Evolutionary conservation across 2,329 filamentous ascomycete species (phyloP), one percentile per base, ranked within the genome.

Genomic region (Ophiocordyceps camponoti-saundersi): DNA sequence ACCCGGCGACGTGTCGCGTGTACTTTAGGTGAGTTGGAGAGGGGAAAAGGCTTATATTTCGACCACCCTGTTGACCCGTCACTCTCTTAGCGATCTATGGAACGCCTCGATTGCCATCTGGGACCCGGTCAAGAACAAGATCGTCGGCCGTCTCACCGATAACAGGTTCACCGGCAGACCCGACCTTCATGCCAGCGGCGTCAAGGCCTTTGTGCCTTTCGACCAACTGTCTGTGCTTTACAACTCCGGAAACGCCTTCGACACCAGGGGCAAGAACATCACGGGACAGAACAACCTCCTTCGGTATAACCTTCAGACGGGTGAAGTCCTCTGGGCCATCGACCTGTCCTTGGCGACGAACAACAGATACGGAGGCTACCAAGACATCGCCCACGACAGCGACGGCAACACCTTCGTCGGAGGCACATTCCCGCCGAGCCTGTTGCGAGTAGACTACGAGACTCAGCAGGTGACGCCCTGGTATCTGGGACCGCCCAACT

Each of bases 321-420:
- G 54, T 10, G 44, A 49, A 36, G 47, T 57, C 2, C 52, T 64
- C 11, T 67, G 64, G 63, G 50, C 48, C 18, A 47, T 55, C n/a
- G 63, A 67, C 49, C 49, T 67, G 7, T 64, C 60, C 0, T 3
- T 8, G 20, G 21, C 13, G 0, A 60, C 58, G 0, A 46, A 49
- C 0, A 60, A 60, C 3, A 48, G 46, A 0, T 67, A 64, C 51
- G 59, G 62, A 21, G 65, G 61, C 8, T 65, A 59, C 32, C 65
- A 67, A 48, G 65, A 68, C 47, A 54, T 65, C 3, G 64, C 61
- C 41, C 59, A 61, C 46, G 65, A 66, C 44, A 34, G 44, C 1
- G 49, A 51, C 5, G 63, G 63, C 13, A 63, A 64, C 53, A 57
- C 59, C 1, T 68, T 60, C 45, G 59, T 62, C 4, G 52, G 66